Percentiles rank a stretch among this genome's conserved stretches.
Evolutionary conservation across 768 basidiomycete genomes (phyloP).

Genomic region (Dacryopinax spathularia): DNA sequence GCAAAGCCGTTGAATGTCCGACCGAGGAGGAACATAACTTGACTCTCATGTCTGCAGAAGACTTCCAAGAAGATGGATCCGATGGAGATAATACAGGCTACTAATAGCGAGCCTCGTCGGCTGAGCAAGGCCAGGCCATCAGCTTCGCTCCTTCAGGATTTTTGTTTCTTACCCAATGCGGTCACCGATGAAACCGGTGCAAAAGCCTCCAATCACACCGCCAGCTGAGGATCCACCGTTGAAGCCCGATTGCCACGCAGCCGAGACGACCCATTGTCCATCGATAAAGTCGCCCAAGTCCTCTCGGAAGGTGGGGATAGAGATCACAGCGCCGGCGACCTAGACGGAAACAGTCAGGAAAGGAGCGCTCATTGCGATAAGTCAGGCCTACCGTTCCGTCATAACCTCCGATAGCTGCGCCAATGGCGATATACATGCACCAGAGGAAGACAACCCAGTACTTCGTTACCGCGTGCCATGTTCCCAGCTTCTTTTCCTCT

Average conservation of each 20-base stretch:
- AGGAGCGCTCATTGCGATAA: background rate
- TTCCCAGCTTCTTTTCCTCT: background rate
- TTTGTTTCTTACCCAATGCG: background rate
- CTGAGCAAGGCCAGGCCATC: background rate
- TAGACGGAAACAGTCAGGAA: background rate
- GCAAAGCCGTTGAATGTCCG: background rate
- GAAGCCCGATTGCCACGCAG: background rate
- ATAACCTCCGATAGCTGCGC: slow-evolving; percentile 2
- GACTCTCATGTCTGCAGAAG: background rate
- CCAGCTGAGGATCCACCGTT: background rate
- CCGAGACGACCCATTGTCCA: background rate
- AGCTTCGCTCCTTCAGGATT: background rate
- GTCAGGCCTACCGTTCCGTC: background rate
- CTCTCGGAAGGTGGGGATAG: background rate
- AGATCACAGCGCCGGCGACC: background rate
- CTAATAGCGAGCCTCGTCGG: background rate
- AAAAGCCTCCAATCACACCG: background rate
- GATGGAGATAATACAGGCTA: background rate
- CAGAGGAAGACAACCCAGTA: slow-evolving; percentile 1
- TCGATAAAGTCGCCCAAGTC: background rate
- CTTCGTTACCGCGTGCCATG: background rate
- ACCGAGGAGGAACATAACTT: background rate
- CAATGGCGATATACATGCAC: slow-evolving; percentile 1
- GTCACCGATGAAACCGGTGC: background rate
- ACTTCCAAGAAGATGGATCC: background rate